Base-by-base conservation (phyloP, 192 early-diverging fungal genomes). In the Polychytrium aggregatum region DNA sequence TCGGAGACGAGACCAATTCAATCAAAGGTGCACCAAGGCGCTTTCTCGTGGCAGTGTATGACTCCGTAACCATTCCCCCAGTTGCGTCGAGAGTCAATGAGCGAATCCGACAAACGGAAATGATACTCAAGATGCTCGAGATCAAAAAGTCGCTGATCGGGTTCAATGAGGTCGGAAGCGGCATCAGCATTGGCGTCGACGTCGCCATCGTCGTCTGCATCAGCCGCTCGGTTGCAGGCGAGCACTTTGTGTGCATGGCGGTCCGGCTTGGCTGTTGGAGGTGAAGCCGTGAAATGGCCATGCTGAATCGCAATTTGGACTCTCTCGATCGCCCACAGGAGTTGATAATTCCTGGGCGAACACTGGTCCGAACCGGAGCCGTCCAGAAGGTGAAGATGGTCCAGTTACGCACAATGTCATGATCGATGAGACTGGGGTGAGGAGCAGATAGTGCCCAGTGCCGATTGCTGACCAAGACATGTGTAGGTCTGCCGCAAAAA, bases 31-130 rank as follows among this genome's bases (percentile, higher is more conserved):
- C n/a, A n/a, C n/a, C n/a, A n/a, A n/a, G n/a, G n/a, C n/a, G n/a
- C n/a, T n/a, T n/a, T n/a, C n/a, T n/a, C n/a, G n/a, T n/a, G n/a
- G n/a, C n/a, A n/a, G n/a, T n/a, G n/a, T n/a, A n/a, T n/a, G n/a
- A n/a, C n/a, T n/a, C n/a, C n/a, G n/a, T n/a, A n/a, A n/a, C 40
- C 3, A 30, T 34, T 16, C 40, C 24, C 1, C 2, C 28, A 24
- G 84, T 87, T 18, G 87, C 87, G 3, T 65, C 56, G 17, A 82
- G 82, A 69, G 80, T 86, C 38, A 84, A 90, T 57, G 85, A 85
- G 48, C 82, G 71, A 37, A 85, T 88, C 43, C 74, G 82, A 18
- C 72, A 88, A 48, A 84, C 86, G 54, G 85, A 86, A 51, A 82
- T 82, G 79, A 64, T 74, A 47, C 64, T 66, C 29, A 65, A 76